These are phyloP conservation scores for Butyriboletus loyo DNA, from an alignment of 768 basidiomycete species.

Conservation along the genomic window DNA sequence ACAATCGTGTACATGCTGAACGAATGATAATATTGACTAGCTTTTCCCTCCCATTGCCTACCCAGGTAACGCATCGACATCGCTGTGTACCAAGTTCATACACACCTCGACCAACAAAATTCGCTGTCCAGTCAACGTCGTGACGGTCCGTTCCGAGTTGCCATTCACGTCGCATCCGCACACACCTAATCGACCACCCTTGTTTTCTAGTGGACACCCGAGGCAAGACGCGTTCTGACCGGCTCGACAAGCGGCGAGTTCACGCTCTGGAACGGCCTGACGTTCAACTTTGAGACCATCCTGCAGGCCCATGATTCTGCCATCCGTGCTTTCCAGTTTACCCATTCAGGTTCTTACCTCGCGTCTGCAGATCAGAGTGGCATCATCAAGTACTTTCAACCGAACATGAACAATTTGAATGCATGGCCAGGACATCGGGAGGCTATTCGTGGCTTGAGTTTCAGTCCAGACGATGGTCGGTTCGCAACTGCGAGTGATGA, in stretches of 20 bases:
- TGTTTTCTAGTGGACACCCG: slow-evolving; percentile 85
- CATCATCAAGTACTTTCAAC: slow-evolving; percentile 97
- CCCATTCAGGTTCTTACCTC: slow-evolving; percentile 90
- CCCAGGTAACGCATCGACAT: slow-evolving; percentile 86
- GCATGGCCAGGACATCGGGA: slow-evolving; percentile 94
- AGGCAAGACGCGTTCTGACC: slow-evolving; percentile 88
- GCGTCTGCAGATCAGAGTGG: slow-evolving; percentile 92
- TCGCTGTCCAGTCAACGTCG: slow-evolving; percentile 93
- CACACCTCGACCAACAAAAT: slow-evolving; percentile 99
- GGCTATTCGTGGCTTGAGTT: slow-evolving; percentile 87
- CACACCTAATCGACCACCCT: neutral
- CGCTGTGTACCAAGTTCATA: slow-evolving; percentile 94
- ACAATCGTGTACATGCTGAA: slow-evolving; percentile 21
- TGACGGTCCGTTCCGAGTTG: slow-evolving; percentile 61
- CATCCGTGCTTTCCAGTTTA: slow-evolving; percentile 86
- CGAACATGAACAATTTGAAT: slow-evolving; percentile 97
- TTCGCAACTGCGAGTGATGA: slow-evolving; percentile 98
- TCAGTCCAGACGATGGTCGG: slow-evolving; percentile 86
- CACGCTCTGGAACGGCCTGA: slow-evolving; percentile 97
- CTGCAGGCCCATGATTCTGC: slow-evolving; percentile 98
- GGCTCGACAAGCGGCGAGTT: slow-evolving; percentile 98
- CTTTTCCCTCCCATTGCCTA: slow-evolving; percentile 94
- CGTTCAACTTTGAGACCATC: slow-evolving; percentile 99
- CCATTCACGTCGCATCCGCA: neutral
- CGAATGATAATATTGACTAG: slow-evolving; percentile 42